Conservation (phyloP, 139 green algal genomes). For the Ettlia oleoabundans region DNA sequence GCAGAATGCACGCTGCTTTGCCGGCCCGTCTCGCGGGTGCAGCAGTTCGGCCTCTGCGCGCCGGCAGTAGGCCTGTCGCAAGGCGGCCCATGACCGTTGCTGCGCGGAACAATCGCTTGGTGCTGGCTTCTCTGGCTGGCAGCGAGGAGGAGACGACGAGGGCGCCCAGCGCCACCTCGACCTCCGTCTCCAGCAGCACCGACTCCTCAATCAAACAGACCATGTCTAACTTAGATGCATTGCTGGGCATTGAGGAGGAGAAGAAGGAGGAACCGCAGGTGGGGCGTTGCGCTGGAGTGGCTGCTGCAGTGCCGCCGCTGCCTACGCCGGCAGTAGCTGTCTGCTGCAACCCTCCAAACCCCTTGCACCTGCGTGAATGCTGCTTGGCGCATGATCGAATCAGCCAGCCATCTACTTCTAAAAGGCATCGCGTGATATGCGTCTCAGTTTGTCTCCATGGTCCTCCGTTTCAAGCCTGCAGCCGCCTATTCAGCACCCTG, state of each 20-base stretch:
- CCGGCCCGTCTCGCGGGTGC: no score
- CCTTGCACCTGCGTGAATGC: no score
- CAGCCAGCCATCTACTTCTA: no score
- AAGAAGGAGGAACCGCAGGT: constrained; percentile 46
- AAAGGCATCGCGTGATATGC: no score
- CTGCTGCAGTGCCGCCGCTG: not conserved
- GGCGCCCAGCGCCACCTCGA: not conserved
- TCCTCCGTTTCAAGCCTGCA: no score
- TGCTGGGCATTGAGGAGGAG: constrained; percentile 84
- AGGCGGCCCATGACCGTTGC: not conserved
- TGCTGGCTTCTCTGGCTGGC: not conserved
- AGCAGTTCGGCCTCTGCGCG: no score
- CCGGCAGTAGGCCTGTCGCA: no score
- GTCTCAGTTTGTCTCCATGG: no score
- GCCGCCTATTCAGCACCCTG: no score
- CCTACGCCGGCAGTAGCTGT: not conserved
- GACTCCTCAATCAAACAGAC: constrained; percentile 60
- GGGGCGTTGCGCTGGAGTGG: not conserved
- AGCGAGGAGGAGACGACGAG: constrained; percentile 24
- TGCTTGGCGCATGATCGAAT: no score
- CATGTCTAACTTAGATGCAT: constrained; percentile 72
- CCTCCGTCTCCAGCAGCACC: not conserved
- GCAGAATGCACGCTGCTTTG: not conserved
- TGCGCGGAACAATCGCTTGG: not conserved
- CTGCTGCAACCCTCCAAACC: no score